A percentile compares a stretch with the other conserved stretches of the same genome.
Conservation (phyloP, 2,329 filamentous ascomycete species). For the Didymella keratinophila region DNA sequence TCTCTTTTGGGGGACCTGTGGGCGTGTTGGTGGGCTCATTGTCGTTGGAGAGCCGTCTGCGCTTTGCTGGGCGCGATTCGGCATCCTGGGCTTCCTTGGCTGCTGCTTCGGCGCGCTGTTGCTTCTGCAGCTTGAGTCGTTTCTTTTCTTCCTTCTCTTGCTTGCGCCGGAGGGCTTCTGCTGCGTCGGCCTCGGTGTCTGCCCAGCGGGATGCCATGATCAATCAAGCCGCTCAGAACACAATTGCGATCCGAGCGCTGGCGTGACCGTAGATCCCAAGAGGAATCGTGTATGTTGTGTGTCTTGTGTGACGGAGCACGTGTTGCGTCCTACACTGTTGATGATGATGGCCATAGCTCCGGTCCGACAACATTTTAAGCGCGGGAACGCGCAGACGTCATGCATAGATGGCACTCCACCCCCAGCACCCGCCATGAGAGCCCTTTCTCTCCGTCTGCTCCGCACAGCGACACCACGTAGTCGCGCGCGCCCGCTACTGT, state of each 20-base stretch:
- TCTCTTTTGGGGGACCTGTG: slow-evolving; percentile 35
- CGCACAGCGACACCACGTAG: slow-evolving; percentile 33
- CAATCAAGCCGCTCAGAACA: too few relatives aligned
- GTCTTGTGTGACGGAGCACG: slow-evolving; percentile 1
- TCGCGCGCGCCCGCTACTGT: slow-evolving; percentile 19
- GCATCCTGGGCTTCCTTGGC: slow-evolving; percentile 38
- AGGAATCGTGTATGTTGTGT: background rate
- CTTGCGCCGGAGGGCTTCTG: slow-evolving; percentile 74
- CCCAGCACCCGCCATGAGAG: slow-evolving; percentile 41
- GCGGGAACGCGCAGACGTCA: slow-evolving; percentile 39
- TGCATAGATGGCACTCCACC: slow-evolving; percentile 35
- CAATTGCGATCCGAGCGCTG: background rate
- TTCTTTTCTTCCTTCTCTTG: slow-evolving; percentile 90
- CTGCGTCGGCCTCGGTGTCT: slow-evolving; percentile 80
- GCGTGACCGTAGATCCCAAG: background rate
- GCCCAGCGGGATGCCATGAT: slow-evolving; percentile 80
- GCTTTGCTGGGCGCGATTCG: slow-evolving; percentile 60
- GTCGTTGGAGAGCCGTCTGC: slow-evolving; percentile 67
- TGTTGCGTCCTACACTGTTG: slow-evolving; percentile 4
- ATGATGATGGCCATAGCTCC: slow-evolving; percentile 45
- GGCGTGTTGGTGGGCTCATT: slow-evolving; percentile 30
- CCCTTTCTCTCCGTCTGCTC: slow-evolving; percentile 37
- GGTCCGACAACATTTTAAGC: slow-evolving; percentile 40
- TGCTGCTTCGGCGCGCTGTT: slow-evolving; percentile 68
- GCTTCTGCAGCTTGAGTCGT: slow-evolving; percentile 81